Evolutionary conservation across 139 green algal species (phyloP).

Genomic region (Chloropicon primus): DNA sequence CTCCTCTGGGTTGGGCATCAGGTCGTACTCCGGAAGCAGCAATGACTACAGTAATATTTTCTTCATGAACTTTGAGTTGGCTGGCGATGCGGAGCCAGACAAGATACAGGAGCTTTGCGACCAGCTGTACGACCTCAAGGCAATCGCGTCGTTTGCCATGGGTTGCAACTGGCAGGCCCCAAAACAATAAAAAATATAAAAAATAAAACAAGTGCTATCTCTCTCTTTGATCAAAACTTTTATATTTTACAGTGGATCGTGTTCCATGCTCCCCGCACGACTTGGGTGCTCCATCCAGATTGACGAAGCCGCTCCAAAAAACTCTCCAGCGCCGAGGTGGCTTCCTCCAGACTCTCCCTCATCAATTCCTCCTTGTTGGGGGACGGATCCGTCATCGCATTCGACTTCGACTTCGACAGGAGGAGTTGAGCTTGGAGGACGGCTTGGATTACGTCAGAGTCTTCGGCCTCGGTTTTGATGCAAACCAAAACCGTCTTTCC

Average conservation of each 20-base stretch:
- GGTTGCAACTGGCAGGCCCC: neutral
- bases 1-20: slow-evolving; percentile 34
- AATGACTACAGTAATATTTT: neutral
- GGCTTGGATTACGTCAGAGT: neutral
- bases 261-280: neutral
- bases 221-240: no score
- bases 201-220: no score
- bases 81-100: neutral
- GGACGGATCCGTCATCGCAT: neutral
- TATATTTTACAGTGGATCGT: no score
- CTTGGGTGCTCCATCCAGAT: neutral
- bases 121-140: neutral
- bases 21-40: slow-evolving; percentile 9
- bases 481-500: neutral
- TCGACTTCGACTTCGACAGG: neutral
- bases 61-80: slow-evolving; percentile 11
- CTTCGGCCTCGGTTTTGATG: neutral
- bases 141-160: neutral
- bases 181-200: no score
- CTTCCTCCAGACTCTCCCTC: neutral
- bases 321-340: neutral
- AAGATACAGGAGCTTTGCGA: neutral
- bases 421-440: neutral
- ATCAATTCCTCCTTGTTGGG: no score
- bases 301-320: neutral